Base-by-base conservation (phyloP, 2,329 filamentous ascomycete genomes). In the Aplosporella prunicola region DNA sequence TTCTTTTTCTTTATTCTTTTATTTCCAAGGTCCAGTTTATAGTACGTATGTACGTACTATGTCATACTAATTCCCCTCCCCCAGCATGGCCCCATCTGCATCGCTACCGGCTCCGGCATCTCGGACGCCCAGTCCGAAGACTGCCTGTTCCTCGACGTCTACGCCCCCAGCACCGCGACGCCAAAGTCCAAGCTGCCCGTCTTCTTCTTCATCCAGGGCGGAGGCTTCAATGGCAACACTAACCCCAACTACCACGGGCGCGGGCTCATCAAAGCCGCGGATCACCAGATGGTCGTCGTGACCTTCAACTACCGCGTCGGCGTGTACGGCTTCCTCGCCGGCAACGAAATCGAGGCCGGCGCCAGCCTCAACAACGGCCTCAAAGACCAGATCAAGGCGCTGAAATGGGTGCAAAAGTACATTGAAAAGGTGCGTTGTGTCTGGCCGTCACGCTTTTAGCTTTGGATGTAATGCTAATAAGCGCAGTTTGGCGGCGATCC, bases 281-380 rank as follows among this genome's bases (percentile, higher is more conserved):
- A 68, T 24, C 61, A 71, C 40, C 66, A 72, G 31, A 78, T 86
- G 17, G 61, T 88, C 0, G 74, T 85, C 0, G 79, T 88, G 2
- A 78, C 69, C 8, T 71, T 84, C 58, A 87, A 86, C 58, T 87
- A 88, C 52, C 76, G 83, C 5, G 80, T 88, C 9, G 82, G 82
- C 0, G 70, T 74, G 0, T 86, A 77, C 46, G 82, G 83, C 0
- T 88, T 87, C 51, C 65, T 88, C 9, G 72, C 74, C 2, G 66
- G 75, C 39, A 60, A 70, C 11, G 70, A 80, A 47, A 57, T 78
- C 1, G 46, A 60, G 20, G 49, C 50, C 45, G 46, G 58, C 4
- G 70, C 73, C 3, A 72, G 69, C 40, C 52, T 78, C 23, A 87
- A 87, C 54, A 78, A 77, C 47, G 82, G 82, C 2, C 62, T 87